phyloP scores from a whole-genome alignment of 225 moss, liverwort and hornwort species.

The Bryoerythrophyllum caledonicum region DNA sequence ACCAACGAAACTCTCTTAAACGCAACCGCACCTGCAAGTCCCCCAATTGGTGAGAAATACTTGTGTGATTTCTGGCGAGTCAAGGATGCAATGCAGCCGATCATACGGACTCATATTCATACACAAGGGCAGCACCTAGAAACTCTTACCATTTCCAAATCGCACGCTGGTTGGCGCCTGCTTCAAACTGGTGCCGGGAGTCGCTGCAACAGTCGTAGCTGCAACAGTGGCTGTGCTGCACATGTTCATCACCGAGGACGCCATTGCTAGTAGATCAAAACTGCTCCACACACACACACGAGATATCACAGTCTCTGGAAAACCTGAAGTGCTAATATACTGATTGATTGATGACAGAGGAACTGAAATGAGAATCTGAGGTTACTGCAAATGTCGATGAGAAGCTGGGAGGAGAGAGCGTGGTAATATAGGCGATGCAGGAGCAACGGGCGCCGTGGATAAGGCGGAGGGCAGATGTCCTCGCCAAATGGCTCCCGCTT shows the following conservation, averaged over 20 bases:
- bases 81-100: not conserved
- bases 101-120: not conserved
- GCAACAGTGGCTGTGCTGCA: not conserved
- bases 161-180: conserved; percentile 22
- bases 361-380: not conserved
- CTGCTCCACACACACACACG: too few species aligned
- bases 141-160: conserved; percentile 19
- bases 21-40: not conserved
- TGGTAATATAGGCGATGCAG: not conserved
- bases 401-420: not conserved
- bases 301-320: not conserved
- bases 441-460: conserved; percentile 6
- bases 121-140: not conserved
- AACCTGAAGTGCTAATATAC: too few species aligned
- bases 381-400: not conserved
- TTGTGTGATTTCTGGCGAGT: not conserved
- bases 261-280: conserved; percentile 12
- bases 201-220: not conserved
- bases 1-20: conserved; percentile 27
- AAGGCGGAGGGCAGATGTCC: conserved; percentile 11
- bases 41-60: not conserved
- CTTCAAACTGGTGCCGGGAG: conserved; percentile 2
- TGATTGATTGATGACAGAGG: not conserved
- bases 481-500: conserved; percentile 5
- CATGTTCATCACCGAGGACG: conserved; percentile 20